phyloP scores from a whole-genome alignment of 192 early-diverging fungal species.

The Phlyctochytrium planicorne region DNA sequence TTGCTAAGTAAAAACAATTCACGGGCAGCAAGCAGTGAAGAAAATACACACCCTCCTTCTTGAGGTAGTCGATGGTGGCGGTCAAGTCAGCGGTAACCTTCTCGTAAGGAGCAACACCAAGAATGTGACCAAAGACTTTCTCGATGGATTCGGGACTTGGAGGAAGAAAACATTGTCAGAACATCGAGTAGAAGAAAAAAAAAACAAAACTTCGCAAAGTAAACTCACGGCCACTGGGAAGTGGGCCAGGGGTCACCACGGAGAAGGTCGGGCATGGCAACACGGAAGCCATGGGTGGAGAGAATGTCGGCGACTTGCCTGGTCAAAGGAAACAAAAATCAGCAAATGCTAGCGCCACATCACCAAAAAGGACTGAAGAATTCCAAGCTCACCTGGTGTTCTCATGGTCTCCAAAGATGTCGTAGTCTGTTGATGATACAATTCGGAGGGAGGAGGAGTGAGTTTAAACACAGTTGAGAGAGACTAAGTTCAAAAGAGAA shows the following conservation, averaged over 20 bases:
- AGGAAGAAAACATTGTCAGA: not conserved
- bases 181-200: not conserved
- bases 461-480: too few relatives aligned
- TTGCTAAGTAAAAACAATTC: too few relatives aligned
- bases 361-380: too few relatives aligned
- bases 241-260: slow-evolving; percentile 17
- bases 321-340: not conserved
- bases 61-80: not conserved
- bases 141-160: not conserved
- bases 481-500: too few relatives aligned
- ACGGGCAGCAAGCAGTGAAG: too few relatives aligned
- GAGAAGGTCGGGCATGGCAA: slow-evolving; percentile 21
- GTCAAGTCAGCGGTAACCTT: not conserved
- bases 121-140: not conserved
- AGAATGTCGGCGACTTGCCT: slow-evolving; percentile 21
- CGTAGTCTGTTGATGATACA: too few relatives aligned
- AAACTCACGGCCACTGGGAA: slow-evolving; percentile 1
- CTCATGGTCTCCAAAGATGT: slow-evolving; percentile 24
- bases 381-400: slow-evolving; percentile 6
- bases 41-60: not conserved
- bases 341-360: too few relatives aligned
- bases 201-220: not conserved
- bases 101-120: not conserved
- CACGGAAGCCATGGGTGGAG: slow-evolving; percentile 10
- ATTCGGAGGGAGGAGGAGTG: too few relatives aligned